Evolutionary conservation across 1,284 basidiomycete species (phyloP).

Genomic region (Marasmius oreades): DNA sequence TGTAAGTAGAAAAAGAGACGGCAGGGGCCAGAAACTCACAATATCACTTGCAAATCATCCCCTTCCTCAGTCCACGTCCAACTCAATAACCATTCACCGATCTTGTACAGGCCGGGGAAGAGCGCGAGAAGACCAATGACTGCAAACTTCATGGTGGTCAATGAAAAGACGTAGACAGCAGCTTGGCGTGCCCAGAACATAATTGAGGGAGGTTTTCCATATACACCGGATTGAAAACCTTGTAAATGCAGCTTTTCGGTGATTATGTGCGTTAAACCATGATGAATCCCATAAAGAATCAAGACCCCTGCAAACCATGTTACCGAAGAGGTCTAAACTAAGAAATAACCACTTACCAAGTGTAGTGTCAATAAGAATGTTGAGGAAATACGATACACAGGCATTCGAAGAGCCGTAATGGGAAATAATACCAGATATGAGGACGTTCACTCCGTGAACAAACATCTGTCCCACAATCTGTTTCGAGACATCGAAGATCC

Average conservation of each 20-base stretch:
- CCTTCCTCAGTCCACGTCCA: conserved; percentile 67
- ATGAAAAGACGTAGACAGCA: conserved; percentile 77
- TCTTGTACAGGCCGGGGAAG: conserved; percentile 66
- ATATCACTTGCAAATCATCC: conserved; percentile 75
- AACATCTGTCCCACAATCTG: conserved; percentile 92
- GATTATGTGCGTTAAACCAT: conserved; percentile 64
- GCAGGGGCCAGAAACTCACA: conserved; percentile 47
- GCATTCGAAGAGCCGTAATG: conserved; percentile 72
- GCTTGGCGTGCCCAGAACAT: conserved; percentile 83
- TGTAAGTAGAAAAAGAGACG: conserved; percentile 5
- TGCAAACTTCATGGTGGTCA: conserved; percentile 88
- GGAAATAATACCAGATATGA: conserved; percentile 73
- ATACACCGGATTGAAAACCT: conserved; percentile 85
- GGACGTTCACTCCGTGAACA: conserved; percentile 84
- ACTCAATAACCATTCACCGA: conserved; percentile 81
- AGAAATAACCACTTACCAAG: conserved; percentile 53
- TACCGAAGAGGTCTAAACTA: conserved; percentile 4
- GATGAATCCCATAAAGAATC: conserved; percentile 81
- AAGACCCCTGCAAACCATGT: conserved; percentile 60
- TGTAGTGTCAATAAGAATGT: conserved; percentile 93
- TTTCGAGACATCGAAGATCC: conserved; percentile 88
- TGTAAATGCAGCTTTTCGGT: conserved; percentile 63
- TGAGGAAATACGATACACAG: conserved; percentile 91
- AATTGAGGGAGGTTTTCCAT: conserved; percentile 75
- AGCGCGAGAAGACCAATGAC: conserved; percentile 75